These are phyloP conservation scores for Hypomyces perniciosus DNA, from an alignment of 2,329 filamentous ascomycete species.

Conservation along the genomic window DNA sequence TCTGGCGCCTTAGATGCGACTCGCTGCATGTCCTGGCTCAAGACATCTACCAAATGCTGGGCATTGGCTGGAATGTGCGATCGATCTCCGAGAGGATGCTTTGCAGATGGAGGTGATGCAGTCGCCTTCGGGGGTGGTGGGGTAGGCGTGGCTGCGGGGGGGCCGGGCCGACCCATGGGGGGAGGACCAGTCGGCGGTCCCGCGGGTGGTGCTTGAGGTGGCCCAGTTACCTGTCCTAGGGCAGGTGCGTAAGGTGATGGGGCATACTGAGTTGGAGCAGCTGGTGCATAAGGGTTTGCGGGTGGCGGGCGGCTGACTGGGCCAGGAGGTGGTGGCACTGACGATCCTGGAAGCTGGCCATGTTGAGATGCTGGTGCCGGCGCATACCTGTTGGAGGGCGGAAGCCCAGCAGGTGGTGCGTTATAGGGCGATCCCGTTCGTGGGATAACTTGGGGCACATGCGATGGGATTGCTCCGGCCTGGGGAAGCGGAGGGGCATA, in stretches of 20 bases:
- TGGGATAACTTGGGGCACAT: constrained; percentile 54
- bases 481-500: constrained; percentile 49
- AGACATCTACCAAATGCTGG: constrained; percentile 71
- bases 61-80: constrained; percentile 78
- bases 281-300: constrained; percentile 35
- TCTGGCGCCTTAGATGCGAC: constrained; percentile 79
- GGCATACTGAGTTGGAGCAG: constrained; percentile 29
- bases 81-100: constrained; percentile 78
- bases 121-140: constrained; percentile 43
- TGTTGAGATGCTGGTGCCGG: constrained; percentile 56
- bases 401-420: constrained; percentile 62
- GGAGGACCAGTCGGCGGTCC: constrained; percentile 27
- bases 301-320: constrained; percentile 41
- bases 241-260: constrained; percentile 32
- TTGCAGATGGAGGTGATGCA: constrained; percentile 50
- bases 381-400: constrained; percentile 71
- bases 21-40: constrained; percentile 79
- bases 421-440: constrained; percentile 84
- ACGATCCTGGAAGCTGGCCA: constrained; percentile 35
- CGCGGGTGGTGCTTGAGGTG: constrained; percentile 31
- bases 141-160: constrained; percentile 26
- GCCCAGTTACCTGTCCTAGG: constrained; percentile 36
- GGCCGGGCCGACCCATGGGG: constrained; percentile 27
- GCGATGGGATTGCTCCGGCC: constrained; percentile 58
- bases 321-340: constrained; percentile 36